Conservation (phyloP, 192 early-diverging fungal genomes). For the Umbelopsis sp. region DNA sequence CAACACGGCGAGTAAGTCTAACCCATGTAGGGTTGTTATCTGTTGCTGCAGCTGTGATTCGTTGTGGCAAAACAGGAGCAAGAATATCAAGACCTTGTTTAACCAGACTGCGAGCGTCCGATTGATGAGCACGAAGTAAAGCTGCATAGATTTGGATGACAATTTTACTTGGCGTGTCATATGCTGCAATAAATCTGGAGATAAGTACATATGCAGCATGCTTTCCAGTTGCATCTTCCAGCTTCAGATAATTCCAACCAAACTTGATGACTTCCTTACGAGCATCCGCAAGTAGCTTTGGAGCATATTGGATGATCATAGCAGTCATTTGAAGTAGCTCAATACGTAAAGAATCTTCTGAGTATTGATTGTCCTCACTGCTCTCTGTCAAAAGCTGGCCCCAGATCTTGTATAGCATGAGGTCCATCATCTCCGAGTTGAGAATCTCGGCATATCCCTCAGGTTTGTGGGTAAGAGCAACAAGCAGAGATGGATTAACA, state of each 20-base stretch:
- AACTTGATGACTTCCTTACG: slow-evolving; percentile 94
- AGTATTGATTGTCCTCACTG: slow-evolving; percentile 57
- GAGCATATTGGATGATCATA: slow-evolving; percentile 82
- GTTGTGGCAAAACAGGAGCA: slow-evolving; percentile 86
- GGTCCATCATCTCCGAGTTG: slow-evolving; percentile 60
- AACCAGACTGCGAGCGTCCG: slow-evolving; percentile 85
- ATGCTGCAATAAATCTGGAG: slow-evolving; percentile 90
- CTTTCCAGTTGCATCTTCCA: slow-evolving; percentile 93
- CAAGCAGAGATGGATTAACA: slow-evolving; percentile 85
- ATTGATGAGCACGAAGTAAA: slow-evolving; percentile 86
- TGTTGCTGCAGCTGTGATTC: slow-evolving; percentile 55
- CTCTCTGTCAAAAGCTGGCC: slow-evolving; percentile 52
- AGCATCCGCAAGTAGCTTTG: slow-evolving; percentile 72
- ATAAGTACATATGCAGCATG: slow-evolving; percentile 95
- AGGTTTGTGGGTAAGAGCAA: slow-evolving; percentile 57
- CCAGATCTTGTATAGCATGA: slow-evolving; percentile 66
- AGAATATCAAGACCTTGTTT: slow-evolving; percentile 94
- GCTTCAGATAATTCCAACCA: slow-evolving; percentile 84
- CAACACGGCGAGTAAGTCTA: slow-evolving; percentile 81
- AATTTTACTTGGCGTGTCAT: slow-evolving; percentile 89
- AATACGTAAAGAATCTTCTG: slow-evolving; percentile 70
- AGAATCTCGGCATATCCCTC: slow-evolving; percentile 57
- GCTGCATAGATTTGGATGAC: slow-evolving; percentile 87
- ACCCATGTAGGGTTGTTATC: slow-evolving; percentile 80
- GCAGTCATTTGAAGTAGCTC: slow-evolving; percentile 94